Evolutionary conservation across 441 rosid species (phyloP), one percentile per base, ranked within the genome.

Genomic region (Erodium chrysanthum): DNA sequence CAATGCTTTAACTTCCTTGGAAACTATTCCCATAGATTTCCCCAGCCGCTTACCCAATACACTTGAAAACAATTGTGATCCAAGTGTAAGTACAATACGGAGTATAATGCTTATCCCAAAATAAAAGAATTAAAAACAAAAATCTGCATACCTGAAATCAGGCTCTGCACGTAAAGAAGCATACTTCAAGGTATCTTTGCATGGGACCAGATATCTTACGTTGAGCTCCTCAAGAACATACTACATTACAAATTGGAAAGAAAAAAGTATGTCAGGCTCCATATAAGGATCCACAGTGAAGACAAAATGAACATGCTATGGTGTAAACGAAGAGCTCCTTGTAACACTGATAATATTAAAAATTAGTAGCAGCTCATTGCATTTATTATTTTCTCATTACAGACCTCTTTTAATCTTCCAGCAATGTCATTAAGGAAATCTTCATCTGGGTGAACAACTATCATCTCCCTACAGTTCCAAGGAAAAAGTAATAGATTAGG

Each of bases 141-240:
- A 76, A 46, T 40, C 77, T 40, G 31, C 82, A 67, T 74, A 88
- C 99, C 98, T 92, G 71, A 92, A 95, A 74, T 95, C 98, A 17
- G 98, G 99, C 79, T 92, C 99, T 11, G 98, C 98, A 11, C 92
- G 93, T 58, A 92, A 75, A 71, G 89, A 83, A 64, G 97, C 90
- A 81, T 88, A 95, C 81, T 85, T 88, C 83, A 90, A 79, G 58
- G 92, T 80, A 79, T 92, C 96, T 72, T 79, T 80, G 73, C 97
- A 95, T 7, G 99, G 84, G 23, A 84, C 75, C 72, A 95, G 96
- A 66, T 84, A 82, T 79, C 88, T 80, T 69, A 92, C 85, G 73
- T 95, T 95, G 58, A 95, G 97, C 75, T 92, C 99, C 80, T 90
- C 99, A 35, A 90, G 77, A 59, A 92, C 94, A 85, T 88, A 95